These are phyloP conservation scores for Crithidia acanthocephali DNA, from an alignment of 208 protist species.

Conservation along the genomic window DNA sequence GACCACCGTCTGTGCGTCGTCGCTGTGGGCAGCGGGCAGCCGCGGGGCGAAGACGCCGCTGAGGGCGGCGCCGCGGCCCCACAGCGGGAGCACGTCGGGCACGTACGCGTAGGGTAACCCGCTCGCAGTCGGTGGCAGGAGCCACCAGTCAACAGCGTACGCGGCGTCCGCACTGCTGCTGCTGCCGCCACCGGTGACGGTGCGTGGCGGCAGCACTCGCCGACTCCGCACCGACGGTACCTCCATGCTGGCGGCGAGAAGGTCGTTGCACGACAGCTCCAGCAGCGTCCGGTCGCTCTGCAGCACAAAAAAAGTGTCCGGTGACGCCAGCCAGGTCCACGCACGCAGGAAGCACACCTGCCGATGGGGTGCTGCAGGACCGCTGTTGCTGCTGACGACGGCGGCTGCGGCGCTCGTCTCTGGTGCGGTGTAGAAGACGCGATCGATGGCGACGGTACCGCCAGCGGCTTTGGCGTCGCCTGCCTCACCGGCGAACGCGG, in stretches of 20 bases:
- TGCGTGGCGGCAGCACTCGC: constrained; percentile 24
- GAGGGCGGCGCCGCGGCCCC: constrained; percentile 16
- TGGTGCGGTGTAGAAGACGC: constrained; percentile 32
- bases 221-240: constrained; percentile 47
- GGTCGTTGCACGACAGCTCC: constrained; percentile 46
- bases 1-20: constrained; percentile 28
- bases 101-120: constrained; percentile 18
- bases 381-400: background rate
- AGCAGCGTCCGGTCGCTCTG: constrained; percentile 40
- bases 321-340: constrained; percentile 51
- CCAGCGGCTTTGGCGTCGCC: background rate
- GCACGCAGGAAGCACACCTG: constrained; percentile 33
- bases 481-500: background rate
- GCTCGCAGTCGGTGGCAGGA: constrained; percentile 4
- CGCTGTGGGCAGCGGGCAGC: constrained; percentile 19
- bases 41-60: constrained; percentile 20
- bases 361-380: background rate
- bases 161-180: background rate
- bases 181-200: background rate
- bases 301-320: constrained; percentile 37
- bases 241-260: constrained; percentile 28
- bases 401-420: background rate
- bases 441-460: constrained; percentile 20
- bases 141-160: constrained; percentile 7
- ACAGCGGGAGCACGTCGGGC: constrained; percentile 29